phyloP scores from a whole-genome alignment of 2,329 filamentous ascomycete genomes.

The Rutstroemia sp. region DNA sequence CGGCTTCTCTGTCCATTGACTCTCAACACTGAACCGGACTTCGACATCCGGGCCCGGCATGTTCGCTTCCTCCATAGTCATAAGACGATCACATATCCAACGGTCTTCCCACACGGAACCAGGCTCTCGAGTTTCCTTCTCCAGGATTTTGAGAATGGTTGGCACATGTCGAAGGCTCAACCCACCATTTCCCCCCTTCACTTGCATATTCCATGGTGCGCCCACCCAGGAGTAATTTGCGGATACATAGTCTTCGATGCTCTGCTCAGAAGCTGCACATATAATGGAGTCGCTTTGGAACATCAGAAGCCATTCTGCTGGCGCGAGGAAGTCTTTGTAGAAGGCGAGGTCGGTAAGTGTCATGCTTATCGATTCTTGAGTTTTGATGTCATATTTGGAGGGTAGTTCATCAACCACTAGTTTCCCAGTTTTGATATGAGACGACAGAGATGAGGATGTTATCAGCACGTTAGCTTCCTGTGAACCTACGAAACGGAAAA shows the following conservation, averaged over 20 bases:
- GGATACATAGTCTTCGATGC: slow-evolving; percentile 43
- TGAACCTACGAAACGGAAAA: slow-evolving; percentile 48
- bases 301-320: slow-evolving; percentile 46
- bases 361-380: slow-evolving; percentile 41
- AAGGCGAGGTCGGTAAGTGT: slow-evolving; percentile 44
- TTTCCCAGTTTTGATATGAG: slow-evolving; percentile 23
- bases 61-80: slow-evolving; percentile 25
- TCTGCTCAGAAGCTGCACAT: slow-evolving; percentile 43
- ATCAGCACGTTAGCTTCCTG: slow-evolving; percentile 37
- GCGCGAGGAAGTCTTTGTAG: slow-evolving; percentile 43
- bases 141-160: slow-evolving; percentile 18
- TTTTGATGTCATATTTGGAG: slow-evolving; percentile 41
- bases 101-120: slow-evolving; percentile 45
- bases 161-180: slow-evolving; percentile 20
- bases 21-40: slow-evolving; percentile 40
- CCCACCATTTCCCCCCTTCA: slow-evolving; percentile 27
- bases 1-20: slow-evolving; percentile 37
- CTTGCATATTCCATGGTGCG: slow-evolving; percentile 23
- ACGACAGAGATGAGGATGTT: slow-evolving; percentile 34
- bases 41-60: slow-evolving; percentile 26
- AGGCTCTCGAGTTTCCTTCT: slow-evolving; percentile 34
- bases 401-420: slow-evolving; percentile 33
- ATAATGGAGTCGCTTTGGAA: slow-evolving; percentile 49
- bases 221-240: slow-evolving; percentile 39
- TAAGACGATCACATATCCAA: slow-evolving; percentile 41